Evolutionary conservation across 2,329 filamentous ascomycete species (phyloP).

Genomic region (Paraconiothyrium sp.): DNA sequence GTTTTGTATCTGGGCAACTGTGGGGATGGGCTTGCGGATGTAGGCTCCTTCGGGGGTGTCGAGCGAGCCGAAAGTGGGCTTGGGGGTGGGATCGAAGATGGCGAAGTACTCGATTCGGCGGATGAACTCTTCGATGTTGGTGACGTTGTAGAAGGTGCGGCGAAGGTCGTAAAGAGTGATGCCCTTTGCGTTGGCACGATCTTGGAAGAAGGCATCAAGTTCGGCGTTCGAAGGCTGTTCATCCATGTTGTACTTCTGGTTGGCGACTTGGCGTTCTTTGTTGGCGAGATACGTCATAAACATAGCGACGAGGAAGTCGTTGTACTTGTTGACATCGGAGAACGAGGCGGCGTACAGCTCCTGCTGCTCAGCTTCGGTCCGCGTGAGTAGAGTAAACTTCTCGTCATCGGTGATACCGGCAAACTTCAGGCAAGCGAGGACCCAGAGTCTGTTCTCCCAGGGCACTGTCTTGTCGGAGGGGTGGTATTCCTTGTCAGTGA

Average conservation of each 20-base stretch:
- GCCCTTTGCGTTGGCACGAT: not conserved
- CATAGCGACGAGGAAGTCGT: slow-evolving; percentile 5
- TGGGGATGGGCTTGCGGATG: slow-evolving; percentile 9
- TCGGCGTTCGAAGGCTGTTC: not conserved
- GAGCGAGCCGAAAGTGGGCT: not conserved
- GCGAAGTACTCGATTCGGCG: slow-evolving; percentile 8
- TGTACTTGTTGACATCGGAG: not conserved
- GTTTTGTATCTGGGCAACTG: not conserved
- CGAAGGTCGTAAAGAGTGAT: slow-evolving; percentile 7
- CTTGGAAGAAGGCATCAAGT: slow-evolving; percentile 8
- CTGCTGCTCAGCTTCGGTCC: not conserved
- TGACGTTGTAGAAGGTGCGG: not conserved
- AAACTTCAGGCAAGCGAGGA: not conserved
- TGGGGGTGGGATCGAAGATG: not conserved
- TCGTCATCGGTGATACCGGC: not conserved
- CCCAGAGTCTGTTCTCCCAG: slow-evolving; percentile 7
- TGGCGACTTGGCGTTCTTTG: not conserved
- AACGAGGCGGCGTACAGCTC: not conserved
- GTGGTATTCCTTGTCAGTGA: not conserved
- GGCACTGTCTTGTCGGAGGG: not conserved
- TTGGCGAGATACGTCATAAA: slow-evolving; percentile 6
- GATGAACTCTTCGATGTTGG: not conserved
- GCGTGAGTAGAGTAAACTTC: not conserved
- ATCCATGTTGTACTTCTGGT: not conserved
- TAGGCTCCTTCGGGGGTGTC: slow-evolving; percentile 1